phyloP scores from a whole-genome alignment of 2,329 filamentous ascomycete species.

The Fusarium globosum region DNA sequence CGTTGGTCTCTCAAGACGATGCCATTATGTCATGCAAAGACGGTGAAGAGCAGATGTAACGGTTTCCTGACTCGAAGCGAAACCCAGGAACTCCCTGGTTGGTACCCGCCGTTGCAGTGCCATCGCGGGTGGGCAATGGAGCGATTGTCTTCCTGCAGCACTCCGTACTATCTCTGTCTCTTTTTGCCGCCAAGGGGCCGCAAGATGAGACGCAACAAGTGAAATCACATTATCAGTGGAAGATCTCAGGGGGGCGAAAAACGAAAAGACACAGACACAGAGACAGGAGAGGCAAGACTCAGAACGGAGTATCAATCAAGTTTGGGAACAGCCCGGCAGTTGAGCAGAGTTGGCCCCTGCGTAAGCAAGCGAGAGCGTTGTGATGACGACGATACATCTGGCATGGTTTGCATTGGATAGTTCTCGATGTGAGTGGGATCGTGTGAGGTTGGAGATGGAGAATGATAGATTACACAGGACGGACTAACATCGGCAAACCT shows the following conservation, averaged over 20 bases:
- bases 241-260: conserved; percentile 29
- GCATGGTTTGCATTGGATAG: conserved; percentile 18
- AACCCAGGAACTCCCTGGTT: conserved; percentile 26
- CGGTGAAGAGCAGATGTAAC: conserved; percentile 27
- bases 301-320: conserved; percentile 2
- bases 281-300: background rate
- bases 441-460: conserved; percentile 2
- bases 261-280: background rate
- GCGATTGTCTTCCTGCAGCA: conserved; percentile 21
- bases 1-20: background rate
- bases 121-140: conserved; percentile 40
- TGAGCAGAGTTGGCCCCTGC: conserved; percentile 23
- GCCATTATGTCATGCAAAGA: conserved; percentile 22
- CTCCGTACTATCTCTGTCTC: conserved; percentile 16
- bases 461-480: conserved; percentile 5
- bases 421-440: conserved; percentile 17
- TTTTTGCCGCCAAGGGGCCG: conserved; percentile 29
- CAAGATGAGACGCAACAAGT: conserved; percentile 22
- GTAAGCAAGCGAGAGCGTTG: conserved; percentile 16
- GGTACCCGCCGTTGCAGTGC: conserved; percentile 34
- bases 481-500: conserved; percentile 18
- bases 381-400: conserved; percentile 12
- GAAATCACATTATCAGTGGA: conserved; percentile 17
- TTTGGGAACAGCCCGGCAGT: conserved; percentile 27
- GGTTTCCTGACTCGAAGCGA: conserved; percentile 17